Conservation (phyloP, 352 stramenopile genomes). For the Globisporangium abappressorium region DNA sequence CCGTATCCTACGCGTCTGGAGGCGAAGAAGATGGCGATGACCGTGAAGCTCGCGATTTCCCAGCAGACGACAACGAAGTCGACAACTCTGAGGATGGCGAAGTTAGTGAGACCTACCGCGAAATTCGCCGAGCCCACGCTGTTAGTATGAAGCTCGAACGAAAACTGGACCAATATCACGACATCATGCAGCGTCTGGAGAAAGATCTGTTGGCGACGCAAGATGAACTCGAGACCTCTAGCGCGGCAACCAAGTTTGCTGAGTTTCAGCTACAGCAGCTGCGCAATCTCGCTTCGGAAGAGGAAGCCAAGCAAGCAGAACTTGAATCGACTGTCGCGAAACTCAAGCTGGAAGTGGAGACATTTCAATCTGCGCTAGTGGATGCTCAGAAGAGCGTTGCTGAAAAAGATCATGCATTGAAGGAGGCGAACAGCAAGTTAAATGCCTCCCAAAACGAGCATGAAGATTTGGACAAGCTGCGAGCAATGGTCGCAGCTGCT, state of each 20-base stretch:
- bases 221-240: slow-evolving; percentile 80
- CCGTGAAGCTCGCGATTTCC: slow-evolving; percentile 21
- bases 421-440: slow-evolving; percentile 8
- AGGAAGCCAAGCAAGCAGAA: slow-evolving; percentile 40
- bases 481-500: slow-evolving; percentile 2
- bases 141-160: slow-evolving; percentile 59
- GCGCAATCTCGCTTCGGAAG: slow-evolving; percentile 46
- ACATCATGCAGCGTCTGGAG: slow-evolving; percentile 66
- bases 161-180: slow-evolving; percentile 71
- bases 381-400: slow-evolving; percentile 9
- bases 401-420: slow-evolving; percentile 10
- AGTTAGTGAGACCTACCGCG: slow-evolving; percentile 34
- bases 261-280: slow-evolving; percentile 80
- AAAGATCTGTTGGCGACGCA: slow-evolving; percentile 56
- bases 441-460: background rate
- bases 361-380: slow-evolving; percentile 6
- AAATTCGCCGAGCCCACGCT: slow-evolving; percentile 60
- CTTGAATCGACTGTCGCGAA: slow-evolving; percentile 20
- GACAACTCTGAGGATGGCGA: slow-evolving; percentile 37
- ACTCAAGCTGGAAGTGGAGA: slow-evolving; percentile 20
- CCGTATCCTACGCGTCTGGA: slow-evolving; percentile 55
- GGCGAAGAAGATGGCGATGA: slow-evolving; percentile 29
- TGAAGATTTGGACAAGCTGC: slow-evolving; percentile 7
- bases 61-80: slow-evolving; percentile 40
- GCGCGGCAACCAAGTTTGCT: slow-evolving; percentile 71